Evolutionary conservation across 139 green algal species (phyloP).

Genomic region (Ulvella scutata): DNA sequence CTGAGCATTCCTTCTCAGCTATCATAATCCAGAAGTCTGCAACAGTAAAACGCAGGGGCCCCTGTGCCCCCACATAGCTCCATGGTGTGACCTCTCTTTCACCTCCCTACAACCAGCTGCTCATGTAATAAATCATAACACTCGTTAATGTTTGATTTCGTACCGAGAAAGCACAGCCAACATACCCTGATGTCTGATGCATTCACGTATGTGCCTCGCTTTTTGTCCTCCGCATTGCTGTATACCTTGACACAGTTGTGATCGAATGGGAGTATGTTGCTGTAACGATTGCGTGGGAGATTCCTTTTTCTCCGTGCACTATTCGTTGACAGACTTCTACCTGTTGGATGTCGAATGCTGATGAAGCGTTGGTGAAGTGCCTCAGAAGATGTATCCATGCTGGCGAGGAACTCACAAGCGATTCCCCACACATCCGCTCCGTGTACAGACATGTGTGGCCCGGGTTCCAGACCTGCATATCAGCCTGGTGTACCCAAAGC

Average conservation of each 20-base stretch:
- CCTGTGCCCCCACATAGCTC: constrained; percentile 33
- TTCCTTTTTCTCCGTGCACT: not conserved
- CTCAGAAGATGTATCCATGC: not conserved
- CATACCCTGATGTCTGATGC: not conserved
- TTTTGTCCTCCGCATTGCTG: not conserved
- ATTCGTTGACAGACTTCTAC: not conserved
- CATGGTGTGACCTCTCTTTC: constrained; percentile 4
- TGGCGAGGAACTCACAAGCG: not conserved
- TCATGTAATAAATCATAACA: not conserved
- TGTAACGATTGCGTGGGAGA: not conserved
- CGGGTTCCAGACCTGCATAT: too few relatives aligned
- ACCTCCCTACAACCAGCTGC: not conserved
- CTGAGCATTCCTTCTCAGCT: constrained; percentile 14
- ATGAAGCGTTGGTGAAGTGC: not conserved
- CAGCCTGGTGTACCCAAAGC: too few relatives aligned
- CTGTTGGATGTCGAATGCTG: not conserved
- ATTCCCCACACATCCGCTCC: too few relatives aligned
- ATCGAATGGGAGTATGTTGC: not conserved
- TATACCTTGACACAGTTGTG: not conserved
- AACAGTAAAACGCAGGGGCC: constrained; percentile 20
- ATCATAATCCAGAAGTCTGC: constrained; percentile 46
- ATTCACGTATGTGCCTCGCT: not conserved
- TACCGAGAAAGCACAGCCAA: not conserved
- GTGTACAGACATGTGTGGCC: too few relatives aligned
- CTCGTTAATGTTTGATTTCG: too few relatives aligned